Conservation (phyloP, 495 filamentous ascomycete genomes). For the Hypomontagnella submonticulosa region DNA sequence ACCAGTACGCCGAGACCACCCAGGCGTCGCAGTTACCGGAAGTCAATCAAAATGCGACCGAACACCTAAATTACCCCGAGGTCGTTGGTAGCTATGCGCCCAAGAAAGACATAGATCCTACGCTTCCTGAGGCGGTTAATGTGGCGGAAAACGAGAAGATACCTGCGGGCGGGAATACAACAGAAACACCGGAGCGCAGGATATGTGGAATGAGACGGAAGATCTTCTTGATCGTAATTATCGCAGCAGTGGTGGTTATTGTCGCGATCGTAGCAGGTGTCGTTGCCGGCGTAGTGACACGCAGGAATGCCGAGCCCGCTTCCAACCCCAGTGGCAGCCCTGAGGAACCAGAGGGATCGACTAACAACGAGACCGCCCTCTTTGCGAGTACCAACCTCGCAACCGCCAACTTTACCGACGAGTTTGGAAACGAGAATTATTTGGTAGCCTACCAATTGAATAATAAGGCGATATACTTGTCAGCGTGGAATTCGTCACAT, state of each 20-base stretch:
- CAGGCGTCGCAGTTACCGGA: slow-evolving; percentile 23
- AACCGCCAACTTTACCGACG: slow-evolving; percentile 46
- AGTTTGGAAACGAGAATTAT: slow-evolving; percentile 40
- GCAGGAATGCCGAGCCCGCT: background rate
- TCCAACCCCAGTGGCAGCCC: slow-evolving; percentile 10
- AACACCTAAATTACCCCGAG: slow-evolving; percentile 34
- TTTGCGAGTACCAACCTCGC: slow-evolving; percentile 40
- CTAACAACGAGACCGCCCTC: slow-evolving; percentile 17
- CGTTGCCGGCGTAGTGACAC: slow-evolving; percentile 31
- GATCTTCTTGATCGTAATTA: slow-evolving; percentile 37
- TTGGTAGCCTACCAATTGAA: slow-evolving; percentile 45
- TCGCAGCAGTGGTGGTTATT: slow-evolving; percentile 31
- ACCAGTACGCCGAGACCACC: slow-evolving; percentile 23
- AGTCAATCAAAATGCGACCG: slow-evolving; percentile 34
- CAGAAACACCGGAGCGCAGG: slow-evolving; percentile 12
- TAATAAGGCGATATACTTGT: slow-evolving; percentile 42
- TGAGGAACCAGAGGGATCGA: background rate
- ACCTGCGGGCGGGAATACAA: background rate
- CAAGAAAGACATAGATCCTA: slow-evolving; percentile 24
- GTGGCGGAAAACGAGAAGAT: slow-evolving; percentile 8
- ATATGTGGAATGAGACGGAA: slow-evolving; percentile 43
- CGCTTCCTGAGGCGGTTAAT: slow-evolving; percentile 26
- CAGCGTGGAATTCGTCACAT: slow-evolving; percentile 43
- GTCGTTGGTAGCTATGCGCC: slow-evolving; percentile 15
- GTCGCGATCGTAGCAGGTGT: slow-evolving; percentile 39